phyloP scores from a whole-genome alignment of 441 rosid species.

The Gossypium gossypioides region DNA sequence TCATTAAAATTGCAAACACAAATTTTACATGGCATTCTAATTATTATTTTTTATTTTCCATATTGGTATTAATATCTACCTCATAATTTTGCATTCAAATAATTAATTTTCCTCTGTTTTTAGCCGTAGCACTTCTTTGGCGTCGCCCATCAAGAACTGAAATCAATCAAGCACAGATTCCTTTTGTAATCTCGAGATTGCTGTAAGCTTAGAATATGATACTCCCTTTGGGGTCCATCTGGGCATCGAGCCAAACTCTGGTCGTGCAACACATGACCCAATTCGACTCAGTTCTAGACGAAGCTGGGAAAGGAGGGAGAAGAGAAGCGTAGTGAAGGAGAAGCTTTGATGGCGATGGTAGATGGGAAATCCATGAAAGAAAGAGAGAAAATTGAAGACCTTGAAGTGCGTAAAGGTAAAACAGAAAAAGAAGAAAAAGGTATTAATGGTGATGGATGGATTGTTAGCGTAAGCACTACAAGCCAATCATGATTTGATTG shows the following conservation, averaged over 20 bases:
- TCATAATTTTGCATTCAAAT: too few relatives aligned
- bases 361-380: slow-evolving; percentile 22
- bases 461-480: too few relatives aligned
- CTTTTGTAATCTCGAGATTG: slow-evolving; percentile 69
- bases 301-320: slow-evolving; percentile 43
- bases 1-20: too few relatives aligned
- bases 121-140: slow-evolving; percentile 61
- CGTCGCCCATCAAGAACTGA: slow-evolving; percentile 50
- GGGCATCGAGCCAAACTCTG: slow-evolving; percentile 75
- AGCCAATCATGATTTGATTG: too few relatives aligned
- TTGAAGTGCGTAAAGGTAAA: background rate
- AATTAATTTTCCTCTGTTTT: slow-evolving; percentile 40
- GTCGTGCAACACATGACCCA: slow-evolving; percentile 93
- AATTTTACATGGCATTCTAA: too few relatives aligned
- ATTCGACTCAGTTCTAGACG: slow-evolving; percentile 50
- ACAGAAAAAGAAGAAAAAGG: too few relatives aligned
- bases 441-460: too few relatives aligned
- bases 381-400: background rate
- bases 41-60: too few relatives aligned
- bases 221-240: slow-evolving; percentile 46
- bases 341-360: slow-evolving; percentile 30
- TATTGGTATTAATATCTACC: too few relatives aligned
- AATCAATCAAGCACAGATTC: slow-evolving; percentile 61
- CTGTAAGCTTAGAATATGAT: slow-evolving; percentile 69
- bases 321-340: slow-evolving; percentile 50